Base-by-base conservation (phyloP, 2,329 filamentous ascomycete species). In the Arthrobotrys sphaeroides region DNA sequence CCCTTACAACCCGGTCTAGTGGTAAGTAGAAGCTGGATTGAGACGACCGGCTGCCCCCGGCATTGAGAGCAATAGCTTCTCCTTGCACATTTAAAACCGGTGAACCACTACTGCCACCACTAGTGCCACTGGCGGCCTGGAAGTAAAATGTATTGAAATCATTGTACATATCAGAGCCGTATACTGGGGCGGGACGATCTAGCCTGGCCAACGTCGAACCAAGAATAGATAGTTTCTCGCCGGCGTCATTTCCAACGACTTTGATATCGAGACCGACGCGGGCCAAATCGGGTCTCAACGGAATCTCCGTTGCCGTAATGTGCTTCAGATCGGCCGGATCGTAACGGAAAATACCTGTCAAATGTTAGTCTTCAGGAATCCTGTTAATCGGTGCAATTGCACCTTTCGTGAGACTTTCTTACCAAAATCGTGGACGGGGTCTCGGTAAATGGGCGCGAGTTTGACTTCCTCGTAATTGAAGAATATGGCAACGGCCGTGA, bases 101-200 rank as follows among this genome's bases (percentile, higher is more conserved):
- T 13, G 78, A 79, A 6, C 79, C 79, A 42, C 78, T 80, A 33
- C 78, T 80, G 36, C 79, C 79, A 24, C 79, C 79, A 16, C 78
- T 79, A 20, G 79, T 80, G 7, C 79, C 79, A 6, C 78, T 80
- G n/a, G 79, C 79, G 20, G 79, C 79, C 66, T 80, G 79, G 76
- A 80, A 79, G 75, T 80, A 80, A 53, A 80, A 80, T 9, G 79
- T 80, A 62, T 80, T 80, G 59, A 80, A 80, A 55, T 80, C 79
- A 57, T 80, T 80, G 57, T 80, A 80, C 51, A 76, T 79, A 49
- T 80, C 78, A 49, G 75, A 77, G 10, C 79, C 79, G 73, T 80
- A 80, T 38, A 77, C 77, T n/a, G 79, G 79, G 10, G 79, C 79
- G 20, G 79, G 79, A 18, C 79, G 74, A 43, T 80, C 79, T 36